Percentiles rank a stretch among this genome's conserved stretches.
Conservation (phyloP, 2,329 filamentous ascomycete species). For the Zymoseptoria brevis region DNA sequence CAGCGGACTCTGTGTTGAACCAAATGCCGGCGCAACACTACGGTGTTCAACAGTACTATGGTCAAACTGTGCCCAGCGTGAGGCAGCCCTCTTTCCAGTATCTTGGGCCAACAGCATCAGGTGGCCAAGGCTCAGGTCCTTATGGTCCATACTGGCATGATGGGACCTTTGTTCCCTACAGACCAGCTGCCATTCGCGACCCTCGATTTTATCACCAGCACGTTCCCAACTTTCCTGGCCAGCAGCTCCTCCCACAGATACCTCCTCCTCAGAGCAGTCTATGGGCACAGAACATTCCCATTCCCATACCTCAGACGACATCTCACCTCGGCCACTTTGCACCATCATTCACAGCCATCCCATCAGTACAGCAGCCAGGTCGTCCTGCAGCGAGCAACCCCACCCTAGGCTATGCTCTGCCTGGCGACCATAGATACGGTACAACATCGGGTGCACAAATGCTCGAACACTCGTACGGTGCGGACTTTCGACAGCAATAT, state of each 20-base stretch:
- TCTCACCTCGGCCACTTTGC: constrained; percentile 5
- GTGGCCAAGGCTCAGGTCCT: constrained; percentile 46
- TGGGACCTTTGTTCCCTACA: constrained; percentile 53
- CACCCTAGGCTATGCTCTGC: not conserved
- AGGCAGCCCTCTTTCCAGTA: constrained; percentile 53
- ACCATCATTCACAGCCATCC: constrained; percentile 5
- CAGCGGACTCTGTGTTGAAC: constrained; percentile 54
- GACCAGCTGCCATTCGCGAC: constrained; percentile 50
- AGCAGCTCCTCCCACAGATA: not conserved
- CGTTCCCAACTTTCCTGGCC: constrained; percentile 8
- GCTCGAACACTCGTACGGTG: not conserved
- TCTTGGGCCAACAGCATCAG: constrained; percentile 51
- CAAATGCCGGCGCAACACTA: constrained; percentile 43
- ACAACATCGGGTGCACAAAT: not conserved
- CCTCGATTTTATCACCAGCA: constrained; percentile 36
- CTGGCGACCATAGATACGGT: not conserved
- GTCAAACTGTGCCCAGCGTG: constrained; percentile 50
- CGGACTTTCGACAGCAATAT: not conserved
- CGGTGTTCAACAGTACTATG: constrained; percentile 26
- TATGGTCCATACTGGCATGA: constrained; percentile 59
- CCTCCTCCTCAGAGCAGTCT: constrained; percentile 8
- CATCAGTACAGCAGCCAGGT: not conserved
- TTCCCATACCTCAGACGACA: constrained; percentile 8
- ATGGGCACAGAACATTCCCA: constrained; percentile 17
- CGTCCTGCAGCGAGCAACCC: not conserved